Base-by-base conservation (phyloP, 352 stramenopile genomes). In the Phytophthora tentaculata region DNA sequence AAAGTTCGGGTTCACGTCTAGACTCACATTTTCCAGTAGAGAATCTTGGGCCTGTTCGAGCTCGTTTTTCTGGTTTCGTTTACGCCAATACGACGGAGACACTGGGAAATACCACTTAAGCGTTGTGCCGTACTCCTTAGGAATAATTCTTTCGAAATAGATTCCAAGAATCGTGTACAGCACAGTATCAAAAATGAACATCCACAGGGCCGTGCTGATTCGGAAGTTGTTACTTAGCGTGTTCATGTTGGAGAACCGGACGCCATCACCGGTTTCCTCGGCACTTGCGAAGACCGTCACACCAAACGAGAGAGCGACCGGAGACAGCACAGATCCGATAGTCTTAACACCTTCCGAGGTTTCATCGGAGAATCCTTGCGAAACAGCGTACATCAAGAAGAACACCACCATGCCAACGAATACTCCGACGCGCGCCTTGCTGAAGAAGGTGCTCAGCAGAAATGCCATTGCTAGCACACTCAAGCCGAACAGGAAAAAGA, bases 271-370 rank as follows among this genome's bases (percentile, higher is more conserved):
- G 0, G 66, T 80, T 9, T 70, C 56, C 45, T 94, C 84, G 19
- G 83, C 69, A 29, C 80, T 74, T 10, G 77, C 58, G 0, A 95
- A 41, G 0, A 84, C 80, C 9, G 73, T 51, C 5, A 90, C 79
- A n/a, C 88, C 88, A n/a, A 93, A 76, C 0, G 79, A 65, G 16
- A 96, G 80, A 0, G 82, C 81, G 12, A 88, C 77, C 0, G 83
- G 84, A 9, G 81, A 72, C 0, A 95, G 56, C 1, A 96, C 16
- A 16, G 65, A 89, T 1, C 78, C 83, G 0, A 74, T n/a, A 2
- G 59, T 73, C 57, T 94, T 90, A 13, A 43, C 32, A 2, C 16
- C 14, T 24, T 79, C 71, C 5, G 52, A 43, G 3, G 71, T 65
- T 12, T 50, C 53, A 10, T 10, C 10, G 7, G 32, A 16, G 32